A percentile compares a stretch with the other conserved stretches of the same genome.
phyloP scores from a whole-genome alignment of 768 basidiomycete species.

The Trametes coccinea region DNA sequence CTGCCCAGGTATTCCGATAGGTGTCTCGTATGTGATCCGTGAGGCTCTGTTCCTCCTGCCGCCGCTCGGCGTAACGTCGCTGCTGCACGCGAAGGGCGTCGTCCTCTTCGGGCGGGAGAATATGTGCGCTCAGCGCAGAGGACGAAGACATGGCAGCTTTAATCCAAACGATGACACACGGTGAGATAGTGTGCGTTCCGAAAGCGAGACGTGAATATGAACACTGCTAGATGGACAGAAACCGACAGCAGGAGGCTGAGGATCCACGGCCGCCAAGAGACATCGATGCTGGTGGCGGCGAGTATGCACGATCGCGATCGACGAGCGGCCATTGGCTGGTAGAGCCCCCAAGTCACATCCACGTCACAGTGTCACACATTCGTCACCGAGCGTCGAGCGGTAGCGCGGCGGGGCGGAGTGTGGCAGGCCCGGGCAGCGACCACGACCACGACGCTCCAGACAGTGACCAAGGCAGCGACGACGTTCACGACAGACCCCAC shows the following conservation, averaged over 20 bases:
- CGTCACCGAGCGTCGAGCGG: not conserved
- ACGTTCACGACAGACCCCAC: slow-evolving; percentile 9
- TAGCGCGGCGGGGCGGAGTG: slow-evolving; percentile 5
- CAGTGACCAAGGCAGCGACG: not conserved
- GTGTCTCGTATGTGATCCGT: slow-evolving; percentile 18
- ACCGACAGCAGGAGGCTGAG: not conserved
- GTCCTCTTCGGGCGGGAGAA: not conserved
- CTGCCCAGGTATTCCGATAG: slow-evolving; percentile 43
- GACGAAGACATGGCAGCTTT: not conserved
- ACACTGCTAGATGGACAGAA: not conserved
- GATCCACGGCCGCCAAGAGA: not conserved
- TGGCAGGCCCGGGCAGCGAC: not conserved
- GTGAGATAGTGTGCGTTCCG: too few species aligned
- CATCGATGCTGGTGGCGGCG: not conserved
- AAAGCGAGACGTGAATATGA: too few species aligned
- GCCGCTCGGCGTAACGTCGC: slow-evolving; percentile 3
- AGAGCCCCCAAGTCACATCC: not conserved
- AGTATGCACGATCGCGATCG: not conserved
- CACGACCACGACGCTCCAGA: too few species aligned
- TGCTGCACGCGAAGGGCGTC: not conserved
- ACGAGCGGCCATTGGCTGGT: not conserved
- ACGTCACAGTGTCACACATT: not conserved
- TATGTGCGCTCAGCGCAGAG: not conserved
- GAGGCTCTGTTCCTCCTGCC: not conserved
- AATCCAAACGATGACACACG: not conserved